These are phyloP conservation scores for Santalum album DNA, from an alignment of 164 flowering plant genomes.

Conservation along the genomic window DNA sequence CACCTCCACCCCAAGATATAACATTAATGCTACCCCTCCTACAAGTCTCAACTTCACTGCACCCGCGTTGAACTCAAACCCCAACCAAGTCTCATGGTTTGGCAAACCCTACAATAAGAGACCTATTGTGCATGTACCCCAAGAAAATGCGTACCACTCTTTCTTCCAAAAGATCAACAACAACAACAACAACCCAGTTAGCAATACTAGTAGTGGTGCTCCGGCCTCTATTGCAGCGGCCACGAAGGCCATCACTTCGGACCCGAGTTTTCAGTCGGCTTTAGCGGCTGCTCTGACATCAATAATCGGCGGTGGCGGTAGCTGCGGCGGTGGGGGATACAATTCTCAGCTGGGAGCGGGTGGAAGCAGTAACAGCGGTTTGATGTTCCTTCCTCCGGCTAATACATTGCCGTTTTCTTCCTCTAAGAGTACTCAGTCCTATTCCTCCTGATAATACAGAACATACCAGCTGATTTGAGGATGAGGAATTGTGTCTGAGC, in stretches of 20 bases:
- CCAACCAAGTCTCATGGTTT: conserved; percentile 31
- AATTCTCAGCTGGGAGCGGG: conserved; percentile 23
- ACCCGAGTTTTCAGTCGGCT: conserved; percentile 79
- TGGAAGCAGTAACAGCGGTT: conserved; percentile 7
- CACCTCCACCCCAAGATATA: conserved; percentile 38
- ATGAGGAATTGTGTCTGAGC: too few species aligned
- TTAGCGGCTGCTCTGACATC: conserved; percentile 72
- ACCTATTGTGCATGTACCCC: background rate
- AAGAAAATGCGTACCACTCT: conserved; percentile 36
- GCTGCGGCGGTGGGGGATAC: conserved; percentile 5
- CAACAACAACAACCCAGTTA: conserved; percentile 15
- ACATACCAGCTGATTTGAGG: too few species aligned
- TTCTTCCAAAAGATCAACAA: conserved; percentile 28
- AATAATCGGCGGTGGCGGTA: conserved; percentile 44
- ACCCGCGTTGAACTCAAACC: conserved; percentile 26
- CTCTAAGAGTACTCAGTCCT: conserved; percentile 29
- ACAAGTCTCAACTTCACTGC: conserved; percentile 58
- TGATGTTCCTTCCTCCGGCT: conserved; percentile 30
- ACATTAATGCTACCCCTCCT: conserved; percentile 11
- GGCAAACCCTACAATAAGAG: conserved; percentile 11
- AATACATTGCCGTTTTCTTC: conserved; percentile 36
- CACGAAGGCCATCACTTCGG: conserved; percentile 72
- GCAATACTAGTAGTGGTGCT: conserved; percentile 1
- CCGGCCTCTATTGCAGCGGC: conserved; percentile 60
- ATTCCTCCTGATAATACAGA: conserved; percentile 25